Evolutionary conservation across 495 filamentous ascomycete species (phyloP).

Genomic region (Pseudomonodictys pantanalensis): DNA sequence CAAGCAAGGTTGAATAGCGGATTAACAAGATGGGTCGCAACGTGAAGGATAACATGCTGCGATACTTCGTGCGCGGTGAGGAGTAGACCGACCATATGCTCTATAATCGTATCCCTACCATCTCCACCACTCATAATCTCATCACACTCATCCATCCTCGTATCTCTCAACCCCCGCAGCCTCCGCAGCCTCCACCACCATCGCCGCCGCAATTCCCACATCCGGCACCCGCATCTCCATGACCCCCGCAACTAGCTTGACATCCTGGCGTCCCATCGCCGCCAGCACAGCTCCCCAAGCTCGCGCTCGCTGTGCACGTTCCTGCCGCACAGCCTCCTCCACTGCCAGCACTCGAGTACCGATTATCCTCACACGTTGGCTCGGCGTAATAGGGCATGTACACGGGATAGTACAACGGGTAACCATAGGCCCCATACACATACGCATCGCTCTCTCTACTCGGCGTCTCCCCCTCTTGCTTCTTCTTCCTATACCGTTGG

Average conservation of each 20-base stretch:
- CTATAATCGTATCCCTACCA: too few relatives aligned
- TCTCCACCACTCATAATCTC: too few relatives aligned
- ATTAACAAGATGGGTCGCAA: too few relatives aligned
- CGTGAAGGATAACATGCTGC: too few relatives aligned
- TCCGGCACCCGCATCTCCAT: constrained; percentile 42
- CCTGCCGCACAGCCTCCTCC: constrained; percentile 46
- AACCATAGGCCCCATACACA: constrained; percentile 51
- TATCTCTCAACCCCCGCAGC: constrained; percentile 45
- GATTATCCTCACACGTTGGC: constrained; percentile 29
- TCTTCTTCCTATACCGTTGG: constrained; percentile 53
- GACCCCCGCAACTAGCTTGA: constrained; percentile 37
- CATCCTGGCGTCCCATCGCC: constrained; percentile 32
- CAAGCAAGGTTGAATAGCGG: too few relatives aligned
- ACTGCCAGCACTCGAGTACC: constrained; percentile 33
- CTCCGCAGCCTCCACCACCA: constrained; percentile 43
- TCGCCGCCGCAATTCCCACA: constrained; percentile 42
- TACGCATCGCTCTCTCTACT: constrained; percentile 52
- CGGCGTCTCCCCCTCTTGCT: constrained; percentile 55
- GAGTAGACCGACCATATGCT: too few relatives aligned
- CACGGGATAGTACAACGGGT: constrained; percentile 50
- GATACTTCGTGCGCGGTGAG: too few relatives aligned
- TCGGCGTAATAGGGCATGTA: constrained; percentile 56
- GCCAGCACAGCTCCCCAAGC: constrained; percentile 53
- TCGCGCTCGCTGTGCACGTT: constrained; percentile 54
- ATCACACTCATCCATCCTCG: too few relatives aligned